phyloP scores from a whole-genome alignment of 1,139 yeast species.

The Zhuliangozyma parablackwelliae region DNA sequence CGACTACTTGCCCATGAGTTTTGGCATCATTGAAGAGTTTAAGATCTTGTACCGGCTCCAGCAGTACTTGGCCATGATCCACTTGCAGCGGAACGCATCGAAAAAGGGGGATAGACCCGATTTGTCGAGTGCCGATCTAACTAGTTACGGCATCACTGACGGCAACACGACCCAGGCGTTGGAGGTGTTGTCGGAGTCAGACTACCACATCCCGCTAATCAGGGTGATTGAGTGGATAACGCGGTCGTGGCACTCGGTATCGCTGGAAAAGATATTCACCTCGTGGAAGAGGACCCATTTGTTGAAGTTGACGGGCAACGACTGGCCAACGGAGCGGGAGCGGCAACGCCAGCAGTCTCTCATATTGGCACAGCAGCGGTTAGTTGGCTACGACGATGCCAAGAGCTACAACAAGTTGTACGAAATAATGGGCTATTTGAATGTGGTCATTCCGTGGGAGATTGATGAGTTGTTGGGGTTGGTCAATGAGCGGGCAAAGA shows the following conservation, averaged over 20 bases:
- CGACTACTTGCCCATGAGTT: conserved; percentile 58
- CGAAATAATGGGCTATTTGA: conserved; percentile 39
- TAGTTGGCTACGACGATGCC: conserved; percentile 15
- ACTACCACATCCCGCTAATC: conserved; percentile 45
- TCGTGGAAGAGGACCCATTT: conserved; percentile 49
- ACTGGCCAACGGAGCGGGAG: conserved; percentile 13
- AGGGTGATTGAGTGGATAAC: conserved; percentile 57
- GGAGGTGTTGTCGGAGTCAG: conserved; percentile 32
- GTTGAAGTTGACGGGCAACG: conserved; percentile 7
- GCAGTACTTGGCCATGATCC: conserved; percentile 52
- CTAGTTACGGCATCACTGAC: background rate
- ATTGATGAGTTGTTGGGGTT: conserved; percentile 51
- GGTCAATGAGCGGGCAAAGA: conserved; percentile 54
- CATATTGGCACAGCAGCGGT: conserved; percentile 2
- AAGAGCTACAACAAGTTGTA: conserved; percentile 34
- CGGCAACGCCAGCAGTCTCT: conserved; percentile 5
- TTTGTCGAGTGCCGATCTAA: background rate
- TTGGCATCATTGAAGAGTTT: conserved; percentile 63
- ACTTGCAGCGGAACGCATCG: conserved; percentile 29
- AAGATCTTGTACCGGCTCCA: conserved; percentile 55
- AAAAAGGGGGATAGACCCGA: conserved; percentile 6
- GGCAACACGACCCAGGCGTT: conserved; percentile 10
- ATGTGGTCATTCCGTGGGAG: conserved; percentile 57
- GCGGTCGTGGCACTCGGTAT: conserved; percentile 50
- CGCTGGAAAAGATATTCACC: conserved; percentile 41